Base-by-base conservation (phyloP, 306 rosid genomes). In the Rubus parviflorus region DNA sequence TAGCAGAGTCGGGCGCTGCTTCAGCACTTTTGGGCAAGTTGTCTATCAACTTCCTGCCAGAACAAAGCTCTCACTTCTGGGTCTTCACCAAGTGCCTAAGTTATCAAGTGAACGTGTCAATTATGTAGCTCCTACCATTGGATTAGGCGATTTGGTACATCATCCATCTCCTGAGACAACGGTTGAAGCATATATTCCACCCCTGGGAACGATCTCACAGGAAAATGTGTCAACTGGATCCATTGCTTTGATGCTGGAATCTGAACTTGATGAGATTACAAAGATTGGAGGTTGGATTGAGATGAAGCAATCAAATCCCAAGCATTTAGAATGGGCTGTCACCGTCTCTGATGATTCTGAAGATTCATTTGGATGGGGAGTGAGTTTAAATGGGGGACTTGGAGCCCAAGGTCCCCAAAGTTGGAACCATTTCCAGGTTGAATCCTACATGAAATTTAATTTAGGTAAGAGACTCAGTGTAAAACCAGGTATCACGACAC, bases 221-320 rank as follows among this genome's bases (percentile, higher is more conserved):
- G 69, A 64, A 66, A 65, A 65, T 14, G 41, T 49, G 19, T 75
- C 89, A 22, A 69, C 80, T 64, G 84, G 90, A 64, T 92, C 91
- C 54, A 56, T 89, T 70, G 96, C 97, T 68, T 60, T 92, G 30
- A 70, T 72, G 84, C 56, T 84, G 48, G 98, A 90, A 72, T 87
- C 97, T 0, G 91, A 92, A 75, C 77, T 89, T 49, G 93, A 89
- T 72, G 96, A 87, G 48, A 76, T 60, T 42, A 82, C 91, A 14
- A 90, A 87, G 81, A 25, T 96, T 42, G 97, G 89, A 75, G 97
- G 94, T 67, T 96, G 99, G 99, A 70, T 92, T 37, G 94, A 96
- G 88, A 78, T 92, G 89, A 78, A 83, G 35, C 81, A 81, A 41
- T 82, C 88, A 51, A 81, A 86, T 68, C 82, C 89, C 5, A 85